A percentile compares a stretch with the other conserved stretches of the same genome.
Evolutionary conservation across 495 filamentous ascomycete species (phyloP).

Genomic region (Neurospora hispaniola): DNA sequence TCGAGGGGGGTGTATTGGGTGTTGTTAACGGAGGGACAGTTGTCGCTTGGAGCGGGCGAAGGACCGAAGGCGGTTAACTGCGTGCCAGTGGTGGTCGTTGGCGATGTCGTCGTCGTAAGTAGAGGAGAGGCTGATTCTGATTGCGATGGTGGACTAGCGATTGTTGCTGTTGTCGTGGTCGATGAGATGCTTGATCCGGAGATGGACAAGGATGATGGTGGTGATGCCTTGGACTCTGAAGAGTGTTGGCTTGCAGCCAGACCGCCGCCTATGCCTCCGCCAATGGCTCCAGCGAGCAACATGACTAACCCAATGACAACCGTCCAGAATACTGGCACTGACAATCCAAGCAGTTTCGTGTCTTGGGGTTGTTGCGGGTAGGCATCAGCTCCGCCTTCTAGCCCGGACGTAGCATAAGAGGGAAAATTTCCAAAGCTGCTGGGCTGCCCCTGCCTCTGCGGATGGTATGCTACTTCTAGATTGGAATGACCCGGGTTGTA

Average conservation of each 20-base stretch:
- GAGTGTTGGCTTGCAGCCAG: constrained; percentile 1
- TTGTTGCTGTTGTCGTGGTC: neutral
- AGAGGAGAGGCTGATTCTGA: neutral
- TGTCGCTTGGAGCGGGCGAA: constrained; percentile 12
- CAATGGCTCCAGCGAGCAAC: constrained; percentile 22
- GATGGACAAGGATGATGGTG: neutral
- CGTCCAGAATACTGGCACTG: constrained; percentile 23
- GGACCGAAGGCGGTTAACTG: neutral
- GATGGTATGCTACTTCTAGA: neutral
- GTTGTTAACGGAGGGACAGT: constrained; percentile 19
- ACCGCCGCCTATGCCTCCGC: constrained; percentile 23
- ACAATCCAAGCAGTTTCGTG: constrained; percentile 19
- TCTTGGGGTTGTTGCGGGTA: neutral
- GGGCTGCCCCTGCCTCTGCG: neutral
- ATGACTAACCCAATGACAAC: constrained; percentile 16
- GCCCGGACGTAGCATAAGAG: neutral
- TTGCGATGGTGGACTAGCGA: neutral
- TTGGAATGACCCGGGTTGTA: neutral
- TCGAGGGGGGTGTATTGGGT: constrained; percentile 18
- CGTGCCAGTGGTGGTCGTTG: neutral
- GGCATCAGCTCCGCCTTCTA: neutral
- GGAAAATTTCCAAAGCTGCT: neutral
- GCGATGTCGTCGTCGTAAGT: constrained; percentile 8
- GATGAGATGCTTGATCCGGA: neutral
- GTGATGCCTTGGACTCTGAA: neutral